Percentiles rank a stretch among this genome's conserved stretches.
Evolutionary conservation across 1,284 basidiomycete species (phyloP).

Genomic region (Fomitiporia mediterranea): DNA sequence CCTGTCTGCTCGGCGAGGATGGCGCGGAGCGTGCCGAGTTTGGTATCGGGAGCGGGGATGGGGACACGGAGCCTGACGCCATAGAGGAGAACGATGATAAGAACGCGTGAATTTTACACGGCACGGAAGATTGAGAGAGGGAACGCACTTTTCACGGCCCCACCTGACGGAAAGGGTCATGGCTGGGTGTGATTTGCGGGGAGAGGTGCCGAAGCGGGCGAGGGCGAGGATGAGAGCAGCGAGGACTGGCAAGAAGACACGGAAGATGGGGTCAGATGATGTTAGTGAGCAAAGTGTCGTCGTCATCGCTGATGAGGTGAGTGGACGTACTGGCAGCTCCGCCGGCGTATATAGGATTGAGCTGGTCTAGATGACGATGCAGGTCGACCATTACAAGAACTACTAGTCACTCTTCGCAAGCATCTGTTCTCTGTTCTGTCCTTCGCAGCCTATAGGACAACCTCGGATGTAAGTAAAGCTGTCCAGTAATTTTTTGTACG

Average conservation of each 20-base stretch:
- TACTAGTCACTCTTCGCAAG: too few species aligned
- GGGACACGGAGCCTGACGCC: constrained; percentile 47
- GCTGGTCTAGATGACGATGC: background rate
- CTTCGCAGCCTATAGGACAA: too few species aligned
- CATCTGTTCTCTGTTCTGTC: too few species aligned
- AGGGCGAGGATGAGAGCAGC: constrained; percentile 32
- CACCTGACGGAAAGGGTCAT: constrained; percentile 61
- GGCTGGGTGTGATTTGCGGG: constrained; percentile 21
- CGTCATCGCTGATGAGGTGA: background rate
- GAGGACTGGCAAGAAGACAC: too few species aligned
- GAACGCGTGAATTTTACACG: background rate
- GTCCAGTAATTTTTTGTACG: background rate
- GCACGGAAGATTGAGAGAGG: background rate
- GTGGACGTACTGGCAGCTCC: constrained; percentile 12
- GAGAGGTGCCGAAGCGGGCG: constrained; percentile 25
- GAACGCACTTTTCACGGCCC: constrained; percentile 49
- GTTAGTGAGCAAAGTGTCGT: too few species aligned
- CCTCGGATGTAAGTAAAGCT: too few species aligned
- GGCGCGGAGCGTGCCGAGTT: constrained; percentile 48
- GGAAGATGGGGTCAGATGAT: too few species aligned
- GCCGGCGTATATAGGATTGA: constrained; percentile 11
- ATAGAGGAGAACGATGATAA: constrained; percentile 12
- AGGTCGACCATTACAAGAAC: background rate
- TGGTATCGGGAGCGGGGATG: constrained; percentile 50
- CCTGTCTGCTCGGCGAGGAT: constrained; percentile 62